These are phyloP conservation scores for Calonectria fujianensis DNA, from an alignment of 2,329 filamentous ascomycete genomes.

Conservation along the genomic window DNA sequence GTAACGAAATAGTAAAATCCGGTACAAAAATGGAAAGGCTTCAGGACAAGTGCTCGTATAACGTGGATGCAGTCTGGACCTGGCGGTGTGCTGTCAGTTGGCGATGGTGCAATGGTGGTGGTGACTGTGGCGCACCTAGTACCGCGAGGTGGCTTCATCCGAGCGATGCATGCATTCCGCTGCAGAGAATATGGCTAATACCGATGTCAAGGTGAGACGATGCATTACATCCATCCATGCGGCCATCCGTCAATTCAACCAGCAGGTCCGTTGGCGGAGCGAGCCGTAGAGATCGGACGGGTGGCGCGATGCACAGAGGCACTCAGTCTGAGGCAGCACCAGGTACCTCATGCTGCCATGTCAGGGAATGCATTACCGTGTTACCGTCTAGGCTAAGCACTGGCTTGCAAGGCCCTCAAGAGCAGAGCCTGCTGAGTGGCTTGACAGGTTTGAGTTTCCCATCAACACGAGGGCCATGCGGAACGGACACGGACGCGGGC, in stretches of 20 bases:
- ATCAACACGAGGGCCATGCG: slow-evolving; percentile 11
- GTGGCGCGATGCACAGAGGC: neutral
- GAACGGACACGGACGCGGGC: slow-evolving; percentile 5
- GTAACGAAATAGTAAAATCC: slow-evolving; percentile 42
- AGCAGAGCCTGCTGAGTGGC: neutral
- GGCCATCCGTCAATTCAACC: slow-evolving; percentile 11
- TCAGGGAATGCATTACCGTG: neutral
- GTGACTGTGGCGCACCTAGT: neutral
- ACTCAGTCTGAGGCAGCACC: neutral
- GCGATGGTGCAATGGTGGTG: too few relatives aligned
- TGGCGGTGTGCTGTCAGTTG: slow-evolving; percentile 9
- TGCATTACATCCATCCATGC: slow-evolving; percentile 14
- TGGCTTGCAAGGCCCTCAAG: too few relatives aligned
- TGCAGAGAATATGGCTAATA: neutral
- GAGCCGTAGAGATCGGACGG: neutral
- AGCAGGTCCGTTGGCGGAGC: neutral
- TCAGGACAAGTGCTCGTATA: slow-evolving; percentile 3
- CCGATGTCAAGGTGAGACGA: neutral
- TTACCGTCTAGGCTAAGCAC: too few relatives aligned
- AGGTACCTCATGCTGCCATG: neutral
- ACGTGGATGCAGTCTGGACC: neutral
- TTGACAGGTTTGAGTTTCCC: slow-evolving; percentile 5
- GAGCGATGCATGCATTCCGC: too few relatives aligned
- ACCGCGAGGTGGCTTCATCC: too few relatives aligned
- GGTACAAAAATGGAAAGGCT: slow-evolving; percentile 36